These are phyloP conservation scores for Chaetomium fimeti DNA, from an alignment of 495 filamentous ascomycete genomes.

Conservation along the genomic window DNA sequence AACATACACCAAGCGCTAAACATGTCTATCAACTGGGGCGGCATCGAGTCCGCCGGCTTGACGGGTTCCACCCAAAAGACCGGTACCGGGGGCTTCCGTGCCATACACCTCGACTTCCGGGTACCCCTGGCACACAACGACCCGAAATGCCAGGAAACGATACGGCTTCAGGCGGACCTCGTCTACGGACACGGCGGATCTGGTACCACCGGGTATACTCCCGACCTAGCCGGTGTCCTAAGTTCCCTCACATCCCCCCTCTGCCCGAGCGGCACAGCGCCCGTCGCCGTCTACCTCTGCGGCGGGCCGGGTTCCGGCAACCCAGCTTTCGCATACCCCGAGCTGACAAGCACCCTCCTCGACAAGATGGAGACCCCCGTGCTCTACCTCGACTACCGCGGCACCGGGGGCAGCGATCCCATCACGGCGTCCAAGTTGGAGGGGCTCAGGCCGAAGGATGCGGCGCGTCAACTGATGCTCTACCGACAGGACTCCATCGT, in stretches of 20 bases:
- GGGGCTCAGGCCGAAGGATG: background rate
- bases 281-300: constrained; percentile 53
- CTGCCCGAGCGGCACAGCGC: background rate
- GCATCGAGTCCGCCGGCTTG: background rate
- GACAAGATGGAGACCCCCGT: constrained; percentile 71
- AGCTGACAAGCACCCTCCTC: constrained; percentile 59
- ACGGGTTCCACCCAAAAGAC: too few species aligned
- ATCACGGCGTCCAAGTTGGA: constrained; percentile 32
- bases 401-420: constrained; percentile 75
- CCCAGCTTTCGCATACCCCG: constrained; percentile 57
- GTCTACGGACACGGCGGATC: background rate
- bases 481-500: constrained; percentile 88
- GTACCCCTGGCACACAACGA: background rate
- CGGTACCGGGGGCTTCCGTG: background rate
- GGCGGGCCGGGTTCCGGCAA: constrained; percentile 74
- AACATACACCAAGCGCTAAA: too few species aligned
- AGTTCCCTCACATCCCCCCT: background rate
- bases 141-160: background rate
- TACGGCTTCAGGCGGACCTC: background rate
- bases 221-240: background rate
- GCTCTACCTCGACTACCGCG: constrained; percentile 79
- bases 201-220: background rate
- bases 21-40: background rate
- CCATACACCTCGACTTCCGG: background rate
- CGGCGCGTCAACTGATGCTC: constrained; percentile 60